phyloP scores from a whole-genome alignment of 257 asterid genomes.

The Ocimum tenuiflorum region DNA sequence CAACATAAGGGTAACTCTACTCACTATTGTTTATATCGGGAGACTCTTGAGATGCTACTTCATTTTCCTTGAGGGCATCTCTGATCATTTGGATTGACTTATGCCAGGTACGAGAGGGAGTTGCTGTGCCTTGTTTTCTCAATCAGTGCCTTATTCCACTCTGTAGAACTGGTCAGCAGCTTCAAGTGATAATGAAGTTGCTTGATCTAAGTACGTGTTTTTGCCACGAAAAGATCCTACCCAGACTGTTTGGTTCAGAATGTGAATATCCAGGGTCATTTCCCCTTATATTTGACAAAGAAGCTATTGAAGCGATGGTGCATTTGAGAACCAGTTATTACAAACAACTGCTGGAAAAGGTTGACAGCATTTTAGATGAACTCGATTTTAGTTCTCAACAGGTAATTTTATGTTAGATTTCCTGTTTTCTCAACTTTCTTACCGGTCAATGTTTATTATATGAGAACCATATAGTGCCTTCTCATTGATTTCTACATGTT shows the following conservation, averaged over 20 bases:
- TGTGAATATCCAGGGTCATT: conserved; percentile 46
- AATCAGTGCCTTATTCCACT: conserved; percentile 69
- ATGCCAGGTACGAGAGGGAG: conserved; percentile 77
- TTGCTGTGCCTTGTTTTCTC: conserved; percentile 71
- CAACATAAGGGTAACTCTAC: conserved; percentile 55
- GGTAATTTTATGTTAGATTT: conserved; percentile 39
- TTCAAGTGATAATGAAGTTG: conserved; percentile 79
- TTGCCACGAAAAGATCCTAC: conserved; percentile 56
- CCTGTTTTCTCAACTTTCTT: not conserved
- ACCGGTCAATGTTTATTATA: conserved; percentile 7
- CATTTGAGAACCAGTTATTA: conserved; percentile 61
- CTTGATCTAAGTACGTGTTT: conserved; percentile 58
- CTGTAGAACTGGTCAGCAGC: conserved; percentile 96
- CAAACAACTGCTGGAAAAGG: conserved; percentile 62
- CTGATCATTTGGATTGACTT: conserved; percentile 20
- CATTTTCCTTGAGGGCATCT: conserved; percentile 19
- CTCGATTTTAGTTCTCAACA: conserved; percentile 53
- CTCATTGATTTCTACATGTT: not conserved
- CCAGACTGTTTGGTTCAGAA: conserved; percentile 47
- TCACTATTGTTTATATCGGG: conserved; percentile 19
- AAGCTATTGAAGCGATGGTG: conserved; percentile 46
- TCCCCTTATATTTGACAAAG: conserved; percentile 71
- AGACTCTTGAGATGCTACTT: conserved; percentile 20
- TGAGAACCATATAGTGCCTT: conserved; percentile 6
- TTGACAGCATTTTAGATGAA: conserved; percentile 44